These are phyloP conservation scores for Ceratobasidium sp. DNA, from an alignment of 1,284 basidiomycete species.

Conservation along the genomic window DNA sequence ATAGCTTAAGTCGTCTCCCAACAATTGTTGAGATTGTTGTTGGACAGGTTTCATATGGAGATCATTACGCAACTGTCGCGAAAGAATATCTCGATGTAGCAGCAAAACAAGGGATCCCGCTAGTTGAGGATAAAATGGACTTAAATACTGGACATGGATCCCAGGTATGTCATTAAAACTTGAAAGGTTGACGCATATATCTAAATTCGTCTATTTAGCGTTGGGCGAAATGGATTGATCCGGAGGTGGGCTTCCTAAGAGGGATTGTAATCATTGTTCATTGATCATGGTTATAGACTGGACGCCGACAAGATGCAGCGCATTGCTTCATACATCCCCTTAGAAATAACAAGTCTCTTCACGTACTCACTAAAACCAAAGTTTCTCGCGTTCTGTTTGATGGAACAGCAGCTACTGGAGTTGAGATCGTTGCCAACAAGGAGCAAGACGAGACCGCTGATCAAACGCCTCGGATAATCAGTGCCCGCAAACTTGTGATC, in stretches of 20 bases:
- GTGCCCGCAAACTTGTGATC: slow-evolving; percentile 29
- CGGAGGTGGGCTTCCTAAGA: slow-evolving; percentile 3
- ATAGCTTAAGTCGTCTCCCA: no score
- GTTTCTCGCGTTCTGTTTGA: slow-evolving; percentile 31
- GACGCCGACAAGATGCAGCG: slow-evolving; percentile 29
- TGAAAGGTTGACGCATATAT: no score
- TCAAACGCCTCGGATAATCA: slow-evolving; percentile 24
- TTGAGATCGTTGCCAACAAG: slow-evolving; percentile 33
- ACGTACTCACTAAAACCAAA: slow-evolving; percentile 23
- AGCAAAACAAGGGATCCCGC: slow-evolving; percentile 2
- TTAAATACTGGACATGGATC: slow-evolving; percentile 32
- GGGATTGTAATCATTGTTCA: neutral
- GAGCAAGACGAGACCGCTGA: slow-evolving; percentile 1
- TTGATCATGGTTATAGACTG: neutral
- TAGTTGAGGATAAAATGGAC: slow-evolving; percentile 27
- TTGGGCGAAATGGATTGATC: slow-evolving; percentile 35
- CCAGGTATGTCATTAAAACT: neutral
- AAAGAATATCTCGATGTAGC: slow-evolving; percentile 26
- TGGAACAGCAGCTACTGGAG: slow-evolving; percentile 26
- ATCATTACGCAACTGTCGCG: neutral
- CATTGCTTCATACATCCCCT: slow-evolving; percentile 24
- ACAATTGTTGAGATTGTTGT: neutral
- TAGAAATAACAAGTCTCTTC: slow-evolving; percentile 23
- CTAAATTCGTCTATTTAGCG: no score
- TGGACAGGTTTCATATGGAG: slow-evolving; percentile 22